Evolutionary conservation across 257 asterid genomes (phyloP).

Genomic region (Catharanthus roseus): DNA sequence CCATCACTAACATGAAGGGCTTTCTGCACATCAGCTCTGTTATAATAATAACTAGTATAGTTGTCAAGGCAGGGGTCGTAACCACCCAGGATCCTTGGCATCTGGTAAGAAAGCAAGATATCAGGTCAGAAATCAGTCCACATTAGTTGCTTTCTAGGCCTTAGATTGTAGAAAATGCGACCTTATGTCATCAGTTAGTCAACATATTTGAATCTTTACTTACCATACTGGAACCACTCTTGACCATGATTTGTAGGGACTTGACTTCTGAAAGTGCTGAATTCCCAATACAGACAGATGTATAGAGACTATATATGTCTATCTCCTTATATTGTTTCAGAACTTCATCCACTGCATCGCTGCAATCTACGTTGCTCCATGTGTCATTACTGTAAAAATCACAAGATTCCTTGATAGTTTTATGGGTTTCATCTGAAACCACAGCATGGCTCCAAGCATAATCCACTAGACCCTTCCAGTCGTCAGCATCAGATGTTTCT

Average conservation of each 20-base stretch:
- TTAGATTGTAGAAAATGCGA: neutral
- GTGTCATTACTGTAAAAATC: constrained; percentile 57
- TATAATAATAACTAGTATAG: constrained; percentile 63
- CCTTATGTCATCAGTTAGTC: neutral
- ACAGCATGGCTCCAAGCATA: constrained; percentile 98
- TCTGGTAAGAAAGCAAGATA: constrained; percentile 24
- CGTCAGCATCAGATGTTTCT: constrained; percentile 76
- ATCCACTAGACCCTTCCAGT: constrained; percentile 86
- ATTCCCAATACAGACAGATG: constrained; percentile 54
- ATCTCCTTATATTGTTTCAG: constrained; percentile 64
- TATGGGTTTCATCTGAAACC: constrained; percentile 86
- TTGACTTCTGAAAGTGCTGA: constrained; percentile 25
- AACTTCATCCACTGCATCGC: constrained; percentile 51
- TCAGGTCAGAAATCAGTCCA: neutral
- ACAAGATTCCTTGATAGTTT: constrained; percentile 47
- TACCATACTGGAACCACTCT: constrained; percentile 55
- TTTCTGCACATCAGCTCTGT: constrained; percentile 64
- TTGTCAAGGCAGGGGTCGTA: constrained; percentile 86
- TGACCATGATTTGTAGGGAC: constrained; percentile 29
- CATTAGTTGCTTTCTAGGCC: neutral
- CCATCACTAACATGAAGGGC: constrained; percentile 77
- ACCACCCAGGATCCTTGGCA: constrained; percentile 77
- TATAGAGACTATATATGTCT: constrained; percentile 82
- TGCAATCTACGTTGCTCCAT: constrained; percentile 50
- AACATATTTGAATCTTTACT: neutral